phyloP scores from a whole-genome alignment of 1,284 basidiomycete species.

The Tilletia walkeri region DNA sequence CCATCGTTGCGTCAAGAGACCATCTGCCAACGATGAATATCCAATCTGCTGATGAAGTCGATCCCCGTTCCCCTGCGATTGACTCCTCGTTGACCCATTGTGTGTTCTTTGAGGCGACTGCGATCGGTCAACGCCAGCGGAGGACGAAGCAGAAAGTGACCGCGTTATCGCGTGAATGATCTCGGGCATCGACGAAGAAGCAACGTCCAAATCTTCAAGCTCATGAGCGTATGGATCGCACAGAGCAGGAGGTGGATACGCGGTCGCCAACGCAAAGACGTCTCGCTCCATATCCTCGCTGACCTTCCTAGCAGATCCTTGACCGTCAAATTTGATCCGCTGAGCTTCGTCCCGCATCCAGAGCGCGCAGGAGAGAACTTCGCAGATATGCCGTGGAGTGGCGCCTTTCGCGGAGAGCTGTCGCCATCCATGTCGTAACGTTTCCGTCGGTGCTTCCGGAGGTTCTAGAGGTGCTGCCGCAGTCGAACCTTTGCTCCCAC shows the following conservation, averaged over 20 bases:
- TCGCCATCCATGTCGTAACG: too few species aligned
- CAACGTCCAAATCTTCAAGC: too few species aligned
- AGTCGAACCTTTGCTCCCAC: not conserved
- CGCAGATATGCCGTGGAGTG: not conserved
- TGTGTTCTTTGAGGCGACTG: too few species aligned
- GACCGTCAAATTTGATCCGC: not conserved
- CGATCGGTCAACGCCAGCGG: too few species aligned
- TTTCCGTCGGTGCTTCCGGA: too few species aligned
- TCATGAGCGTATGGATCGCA: not conserved
- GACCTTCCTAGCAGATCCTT: not conserved
- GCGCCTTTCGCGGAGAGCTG: not conserved
- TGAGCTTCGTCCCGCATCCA: conserved; percentile 1
- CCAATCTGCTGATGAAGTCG: not conserved
- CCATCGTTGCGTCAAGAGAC: conserved; percentile 4
- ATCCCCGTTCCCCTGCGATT: not conserved
- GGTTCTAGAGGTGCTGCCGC: not conserved
- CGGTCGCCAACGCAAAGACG: not conserved
- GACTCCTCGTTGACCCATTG: not conserved
- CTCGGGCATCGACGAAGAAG: too few species aligned
- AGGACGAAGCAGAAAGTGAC: not conserved
- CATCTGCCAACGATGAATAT: not conserved
- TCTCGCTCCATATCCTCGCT: not conserved
- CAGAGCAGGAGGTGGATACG: conserved; percentile 1
- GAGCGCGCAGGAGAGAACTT: conserved; percentile 1
- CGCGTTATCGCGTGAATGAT: not conserved